A percentile compares a stretch with the other conserved stretches of the same genome.
Evolutionary conservation across 192 early-diverging fungal species (phyloP).

Genomic region (Backusella australiensis): DNA sequence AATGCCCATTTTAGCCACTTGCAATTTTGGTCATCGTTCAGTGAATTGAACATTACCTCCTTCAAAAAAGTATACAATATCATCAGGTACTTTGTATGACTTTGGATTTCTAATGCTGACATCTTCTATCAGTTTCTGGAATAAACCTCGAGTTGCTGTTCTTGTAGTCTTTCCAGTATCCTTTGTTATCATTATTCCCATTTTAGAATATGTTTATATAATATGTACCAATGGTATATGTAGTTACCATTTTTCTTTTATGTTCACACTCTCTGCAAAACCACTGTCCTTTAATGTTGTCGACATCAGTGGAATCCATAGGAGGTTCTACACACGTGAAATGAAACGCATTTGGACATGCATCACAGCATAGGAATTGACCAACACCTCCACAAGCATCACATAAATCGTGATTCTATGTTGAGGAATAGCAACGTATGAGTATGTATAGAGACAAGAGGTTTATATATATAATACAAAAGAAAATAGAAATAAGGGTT

Average conservation of each 20-base stretch:
- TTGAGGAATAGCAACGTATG: not conserved
- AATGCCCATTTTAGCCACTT: not conserved
- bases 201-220: not conserved
- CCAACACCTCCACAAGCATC: constrained; percentile 36
- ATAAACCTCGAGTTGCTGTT: constrained; percentile 14
- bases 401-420: constrained; percentile 42
- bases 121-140: constrained; percentile 42
- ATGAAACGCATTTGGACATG: constrained; percentile 45
- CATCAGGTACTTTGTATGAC: constrained; percentile 36
- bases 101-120: constrained; percentile 39
- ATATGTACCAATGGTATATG: not conserved
- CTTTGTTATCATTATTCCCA: not conserved
- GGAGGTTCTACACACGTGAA: constrained; percentile 44
- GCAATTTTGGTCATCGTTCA: not conserved
- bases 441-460: not conserved
- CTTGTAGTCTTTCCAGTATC: not conserved
- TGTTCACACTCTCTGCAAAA: constrained; percentile 37
- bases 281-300: constrained; percentile 36
- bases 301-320: constrained; percentile 34
- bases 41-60: constrained; percentile 34
- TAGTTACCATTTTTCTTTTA: constrained; percentile 11
- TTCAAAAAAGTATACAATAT: constrained; percentile 33
- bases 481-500: not conserved
- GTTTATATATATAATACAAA: not conserved
- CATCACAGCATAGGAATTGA: constrained; percentile 41